Percentiles rank a stretch among this genome's conserved stretches.
These are phyloP conservation scores for Fusarium pilosicola DNA, from an alignment of 2,329 filamentous ascomycete genomes.

Conservation along the genomic window DNA sequence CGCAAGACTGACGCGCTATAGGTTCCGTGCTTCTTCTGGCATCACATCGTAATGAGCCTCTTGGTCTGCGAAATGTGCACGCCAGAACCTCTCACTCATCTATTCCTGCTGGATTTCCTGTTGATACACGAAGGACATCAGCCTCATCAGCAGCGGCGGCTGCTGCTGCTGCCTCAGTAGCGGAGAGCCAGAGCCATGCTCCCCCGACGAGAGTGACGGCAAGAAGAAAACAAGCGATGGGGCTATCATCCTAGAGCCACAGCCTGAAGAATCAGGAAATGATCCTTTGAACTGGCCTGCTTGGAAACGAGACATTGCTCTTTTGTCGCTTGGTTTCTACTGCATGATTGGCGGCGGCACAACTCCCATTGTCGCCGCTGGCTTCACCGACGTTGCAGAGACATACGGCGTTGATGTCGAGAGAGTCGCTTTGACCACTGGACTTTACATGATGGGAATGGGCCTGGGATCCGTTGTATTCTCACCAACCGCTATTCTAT, in stretches of 20 bases:
- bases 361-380: constrained; percentile 88
- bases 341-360: constrained; percentile 94
- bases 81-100: constrained; percentile 69
- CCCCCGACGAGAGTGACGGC: constrained; percentile 46
- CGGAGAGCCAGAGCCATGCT: constrained; percentile 2
- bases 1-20: constrained; percentile 42
- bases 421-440: constrained; percentile 85
- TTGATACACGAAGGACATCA: constrained; percentile 49
- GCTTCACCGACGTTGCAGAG: constrained; percentile 82
- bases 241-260: constrained; percentile 86
- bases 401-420: constrained; percentile 73
- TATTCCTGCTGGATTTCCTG: constrained; percentile 58
- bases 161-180: not conserved
- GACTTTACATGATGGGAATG: constrained; percentile 93
- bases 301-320: constrained; percentile 81
- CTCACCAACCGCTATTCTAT: constrained; percentile 91
- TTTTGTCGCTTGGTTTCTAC: constrained; percentile 88
- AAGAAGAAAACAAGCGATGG: constrained; percentile 85
- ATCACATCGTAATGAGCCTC: constrained; percentile 65
- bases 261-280: constrained; percentile 89
- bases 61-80: constrained; percentile 67
- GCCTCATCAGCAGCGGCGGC: constrained; percentile 27
- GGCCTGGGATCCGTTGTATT: constrained; percentile 85
- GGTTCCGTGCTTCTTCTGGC: constrained; percentile 69
- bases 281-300: constrained; percentile 93